Evolutionary conservation across 2,329 filamentous ascomycete genomes (phyloP), one percentile per base, ranked within the genome.

Genomic region (Aspergillus clavatus): DNA sequence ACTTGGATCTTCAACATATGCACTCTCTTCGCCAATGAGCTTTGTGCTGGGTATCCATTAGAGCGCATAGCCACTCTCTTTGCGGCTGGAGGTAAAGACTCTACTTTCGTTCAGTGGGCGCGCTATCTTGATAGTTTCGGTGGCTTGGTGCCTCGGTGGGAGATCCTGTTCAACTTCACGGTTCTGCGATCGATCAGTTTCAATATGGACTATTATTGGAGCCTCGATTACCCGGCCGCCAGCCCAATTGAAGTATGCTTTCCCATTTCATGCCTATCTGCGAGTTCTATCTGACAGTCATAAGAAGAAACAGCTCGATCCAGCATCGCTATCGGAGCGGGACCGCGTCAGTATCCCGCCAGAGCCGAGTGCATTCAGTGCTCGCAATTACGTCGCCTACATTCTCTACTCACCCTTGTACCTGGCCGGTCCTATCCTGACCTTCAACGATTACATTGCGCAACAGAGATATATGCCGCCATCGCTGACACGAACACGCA

Each of bases 241-340:
- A 90, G 81, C 58, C 77, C 85, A 7, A 67, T 95, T 33, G 91
- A 97, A 84, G 93, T 97, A 80, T 29, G 42, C 43, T 38, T 18
- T 33, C 21, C 28, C 22, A 18, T 18, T 22, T 29, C 12, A 21
- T 10, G 26, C 21, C 37, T n/a, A 14, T n/a, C n/a, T 36, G 19
- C 28, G 39, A 43, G 40, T 51, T 21, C 52, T 42, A 3, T 48
- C 67, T 65, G 48, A 66, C 55, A 57, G 52, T 33, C 47, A 57
- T 62, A 93, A 97, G 90, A 97, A 97, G 91, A 97, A 97, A 87
- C 89, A 95, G 76, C 79, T 95, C 52, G 89, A 97, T 77, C 86
- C 87, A 35, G 76, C 88, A 43, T 82, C 85, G 58, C 80, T 97
- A 28, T 93, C 90, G 4, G 93, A 98, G 67, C 80, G 86, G 56